phyloP scores from a whole-genome alignment of 148 eudicot species.

The Chenopodium album region DNA sequence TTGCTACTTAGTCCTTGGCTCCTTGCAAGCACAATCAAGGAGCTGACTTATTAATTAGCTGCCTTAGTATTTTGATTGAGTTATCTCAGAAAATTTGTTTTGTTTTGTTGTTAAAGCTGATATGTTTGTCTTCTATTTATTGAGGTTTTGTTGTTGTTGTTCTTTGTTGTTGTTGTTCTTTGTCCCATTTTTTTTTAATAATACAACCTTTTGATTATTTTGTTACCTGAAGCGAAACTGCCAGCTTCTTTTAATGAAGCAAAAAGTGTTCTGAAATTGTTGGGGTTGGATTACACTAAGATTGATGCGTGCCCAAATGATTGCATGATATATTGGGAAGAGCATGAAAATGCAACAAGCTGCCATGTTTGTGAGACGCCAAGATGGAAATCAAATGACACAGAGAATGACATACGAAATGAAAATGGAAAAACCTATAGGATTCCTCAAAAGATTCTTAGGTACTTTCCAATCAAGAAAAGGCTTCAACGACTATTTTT shows the following conservation, averaged over 20 bases:
- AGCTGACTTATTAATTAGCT: too few species aligned
- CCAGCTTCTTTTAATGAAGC: neutral
- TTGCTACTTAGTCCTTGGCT: too few species aligned
- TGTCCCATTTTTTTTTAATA: too few species aligned
- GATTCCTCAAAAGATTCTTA: neutral
- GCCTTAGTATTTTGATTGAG: too few species aligned
- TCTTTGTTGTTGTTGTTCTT: too few species aligned
- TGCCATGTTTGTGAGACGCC: neutral
- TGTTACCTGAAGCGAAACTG: neutral
- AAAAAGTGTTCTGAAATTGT: neutral
- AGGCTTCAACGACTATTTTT: neutral
- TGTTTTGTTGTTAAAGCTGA: too few species aligned
- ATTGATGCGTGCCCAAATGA: neutral
- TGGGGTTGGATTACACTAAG: neutral
- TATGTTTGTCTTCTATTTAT: too few species aligned
- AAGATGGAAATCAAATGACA: slow-evolving; percentile 1
- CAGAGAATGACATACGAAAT: neutral
- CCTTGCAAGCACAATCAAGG: too few species aligned
- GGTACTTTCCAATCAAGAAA: neutral
- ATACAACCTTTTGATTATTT: too few species aligned
- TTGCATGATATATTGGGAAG: slow-evolving; percentile 4
- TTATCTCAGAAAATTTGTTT: too few species aligned
- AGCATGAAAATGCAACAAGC: neutral
- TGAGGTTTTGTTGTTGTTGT: too few species aligned
- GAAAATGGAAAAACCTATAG: neutral